Evolutionary conservation across 768 basidiomycete species (phyloP).

Genomic region (Daedaleopsis nitida): DNA sequence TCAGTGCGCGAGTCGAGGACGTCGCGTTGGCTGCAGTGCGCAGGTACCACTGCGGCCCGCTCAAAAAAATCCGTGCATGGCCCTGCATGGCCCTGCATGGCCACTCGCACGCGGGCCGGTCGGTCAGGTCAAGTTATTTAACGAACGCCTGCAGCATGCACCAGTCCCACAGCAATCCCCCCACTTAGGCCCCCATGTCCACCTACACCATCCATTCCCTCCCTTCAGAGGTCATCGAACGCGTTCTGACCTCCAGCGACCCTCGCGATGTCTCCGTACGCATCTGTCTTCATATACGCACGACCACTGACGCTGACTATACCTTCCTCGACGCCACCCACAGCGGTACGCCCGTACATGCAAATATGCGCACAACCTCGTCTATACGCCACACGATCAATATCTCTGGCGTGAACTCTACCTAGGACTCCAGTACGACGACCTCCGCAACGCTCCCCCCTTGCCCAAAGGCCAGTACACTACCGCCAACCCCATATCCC

Average conservation of each 20-base stretch:
- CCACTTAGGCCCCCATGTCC: background rate
- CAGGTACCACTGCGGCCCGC: no score
- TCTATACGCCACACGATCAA: constrained; percentile 52
- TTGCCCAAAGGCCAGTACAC: constrained; percentile 3
- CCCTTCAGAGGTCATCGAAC: constrained; percentile 62
- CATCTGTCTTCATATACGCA: background rate
- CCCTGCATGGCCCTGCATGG: no score
- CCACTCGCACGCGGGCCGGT: no score
- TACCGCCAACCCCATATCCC: background rate
- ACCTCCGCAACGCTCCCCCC: constrained; percentile 47
- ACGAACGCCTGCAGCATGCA: no score
- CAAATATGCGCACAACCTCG: constrained; percentile 45
- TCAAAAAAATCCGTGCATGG: no score
- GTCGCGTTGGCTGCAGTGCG: no score
- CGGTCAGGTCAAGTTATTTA: no score
- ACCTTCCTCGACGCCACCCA: background rate
- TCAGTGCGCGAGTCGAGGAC: no score
- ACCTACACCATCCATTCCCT: constrained; percentile 25
- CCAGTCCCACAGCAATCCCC: no score
- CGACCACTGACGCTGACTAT: background rate
- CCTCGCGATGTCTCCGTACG: constrained; percentile 53
- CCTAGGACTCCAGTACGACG: constrained; percentile 60
- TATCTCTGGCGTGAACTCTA: constrained; percentile 74
- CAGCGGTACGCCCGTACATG: constrained; percentile 57
- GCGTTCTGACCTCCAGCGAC: constrained; percentile 54